Evolutionary conservation across 2,329 filamentous ascomycete genomes (phyloP).

Genomic region (Fusarium gaditjirri): DNA sequence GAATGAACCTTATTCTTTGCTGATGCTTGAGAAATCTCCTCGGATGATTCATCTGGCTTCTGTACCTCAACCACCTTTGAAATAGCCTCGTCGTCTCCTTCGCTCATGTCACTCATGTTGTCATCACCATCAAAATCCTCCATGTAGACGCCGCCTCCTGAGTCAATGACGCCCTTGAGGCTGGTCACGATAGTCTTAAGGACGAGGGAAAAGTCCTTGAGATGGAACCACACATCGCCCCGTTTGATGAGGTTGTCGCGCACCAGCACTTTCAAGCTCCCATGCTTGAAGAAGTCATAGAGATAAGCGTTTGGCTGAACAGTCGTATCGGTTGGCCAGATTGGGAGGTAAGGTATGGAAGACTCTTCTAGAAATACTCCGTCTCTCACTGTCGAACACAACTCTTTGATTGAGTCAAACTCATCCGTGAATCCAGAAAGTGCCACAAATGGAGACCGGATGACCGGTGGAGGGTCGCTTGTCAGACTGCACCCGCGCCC

Average conservation of each 20-base stretch:
- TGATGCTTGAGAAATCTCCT: not conserved
- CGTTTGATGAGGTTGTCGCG: conserved; percentile 73
- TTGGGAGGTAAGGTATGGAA: conserved; percentile 74
- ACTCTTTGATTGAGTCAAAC: conserved; percentile 72
- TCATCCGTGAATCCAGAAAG: conserved; percentile 75
- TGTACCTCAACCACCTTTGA: conserved; percentile 4
- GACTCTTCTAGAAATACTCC: conserved; percentile 81
- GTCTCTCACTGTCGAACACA: conserved; percentile 72
- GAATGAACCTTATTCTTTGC: conserved; percentile 34
- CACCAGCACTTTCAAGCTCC: conserved; percentile 69
- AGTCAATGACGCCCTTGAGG: conserved; percentile 63
- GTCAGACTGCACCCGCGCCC: not conserved
- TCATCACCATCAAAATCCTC: conserved; percentile 52
- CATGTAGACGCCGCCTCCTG: conserved; percentile 49
- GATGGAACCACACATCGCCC: conserved; percentile 77
- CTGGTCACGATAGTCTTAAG: conserved; percentile 78
- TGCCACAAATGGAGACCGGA: conserved; percentile 76
- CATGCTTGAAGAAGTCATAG: conserved; percentile 82
- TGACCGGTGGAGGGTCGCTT: conserved; percentile 48
- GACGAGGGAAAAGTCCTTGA: conserved; percentile 69
- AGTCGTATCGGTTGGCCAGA: conserved; percentile 66
- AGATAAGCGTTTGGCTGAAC: conserved; percentile 72
- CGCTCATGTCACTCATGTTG: not conserved
- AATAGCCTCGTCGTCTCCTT: not conserved
- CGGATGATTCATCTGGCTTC: not conserved